phyloP scores from a whole-genome alignment of 306 rosid genomes.

The Prunus kanzakura region DNA sequence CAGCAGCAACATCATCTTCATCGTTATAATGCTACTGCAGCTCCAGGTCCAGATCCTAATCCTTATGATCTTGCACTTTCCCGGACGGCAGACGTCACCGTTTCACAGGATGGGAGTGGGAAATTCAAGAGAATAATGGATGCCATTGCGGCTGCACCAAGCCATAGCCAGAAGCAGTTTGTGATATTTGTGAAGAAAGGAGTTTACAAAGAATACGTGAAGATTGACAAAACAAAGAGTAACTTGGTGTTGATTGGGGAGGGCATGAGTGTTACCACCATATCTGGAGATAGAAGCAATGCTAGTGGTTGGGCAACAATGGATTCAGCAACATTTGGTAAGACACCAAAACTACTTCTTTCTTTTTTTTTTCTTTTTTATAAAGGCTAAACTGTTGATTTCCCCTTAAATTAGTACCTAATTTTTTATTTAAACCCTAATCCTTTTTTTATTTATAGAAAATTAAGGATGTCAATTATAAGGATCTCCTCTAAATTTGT shows the following conservation, averaged over 20 bases:
- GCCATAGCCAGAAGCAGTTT: not conserved
- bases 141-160: constrained; percentile 6
- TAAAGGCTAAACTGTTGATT: no score
- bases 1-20: not conserved
- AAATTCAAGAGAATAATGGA: constrained; percentile 11
- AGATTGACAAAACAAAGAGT: not conserved
- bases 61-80: not conserved
- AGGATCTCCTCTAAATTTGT: no score
- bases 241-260: constrained; percentile 17
- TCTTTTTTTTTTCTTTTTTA: not conserved
- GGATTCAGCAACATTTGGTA: constrained; percentile 11
- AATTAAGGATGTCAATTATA: no score
- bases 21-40: not conserved
- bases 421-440: no score
- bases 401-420: no score
- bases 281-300: not conserved
- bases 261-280: constrained; percentile 9
- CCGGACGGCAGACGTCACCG: not conserved
- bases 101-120: not conserved
- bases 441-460: no score
- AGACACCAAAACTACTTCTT: not conserved
- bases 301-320: not conserved
- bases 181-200: constrained; percentile 15
- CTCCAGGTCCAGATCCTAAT: no score
- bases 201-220: constrained; percentile 8